Percentiles rank a stretch among this genome's conserved stretches.
Conservation (phyloP, 2,329 filamentous ascomycete genomes). For the Verticillium zaregamsianum region DNA sequence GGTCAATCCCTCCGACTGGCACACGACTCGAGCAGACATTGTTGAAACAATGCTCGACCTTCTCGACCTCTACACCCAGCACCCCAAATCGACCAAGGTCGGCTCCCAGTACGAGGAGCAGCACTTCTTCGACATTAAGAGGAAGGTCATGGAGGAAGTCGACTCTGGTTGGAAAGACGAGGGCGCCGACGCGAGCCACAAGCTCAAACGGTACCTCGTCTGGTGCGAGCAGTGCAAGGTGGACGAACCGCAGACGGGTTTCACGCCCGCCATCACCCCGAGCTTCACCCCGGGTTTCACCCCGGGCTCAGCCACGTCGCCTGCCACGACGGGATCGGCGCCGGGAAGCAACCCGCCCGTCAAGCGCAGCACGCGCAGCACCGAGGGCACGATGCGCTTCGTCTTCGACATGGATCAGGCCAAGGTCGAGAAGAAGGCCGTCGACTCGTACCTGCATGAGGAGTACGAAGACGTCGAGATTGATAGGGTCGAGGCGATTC, state of each 20-base stretch:
- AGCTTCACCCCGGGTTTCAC: constrained; percentile 14
- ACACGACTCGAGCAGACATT: constrained; percentile 43
- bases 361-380: constrained; percentile 40
- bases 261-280: constrained; percentile 12
- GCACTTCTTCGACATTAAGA: constrained; percentile 80
- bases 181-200: constrained; percentile 36
- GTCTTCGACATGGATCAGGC: constrained; percentile 80
- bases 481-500: constrained; percentile 66
- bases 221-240: constrained; percentile 53
- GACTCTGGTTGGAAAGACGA: constrained; percentile 50
- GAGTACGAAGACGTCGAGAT: constrained; percentile 75
- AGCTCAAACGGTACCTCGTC: background rate
- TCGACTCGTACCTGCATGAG: constrained; percentile 65
- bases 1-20: constrained; percentile 44
- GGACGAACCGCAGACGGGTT: constrained; percentile 28
- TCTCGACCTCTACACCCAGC: constrained; percentile 87
- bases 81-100: constrained; percentile 69
- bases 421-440: constrained; percentile 62
- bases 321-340: constrained; percentile 32
- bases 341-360: constrained; percentile 24
- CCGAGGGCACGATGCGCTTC: constrained; percentile 80
- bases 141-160: constrained; percentile 71
- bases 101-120: constrained; percentile 70
- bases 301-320: constrained; percentile 32
- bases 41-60: constrained; percentile 85